Evolutionary conservation across 1,139 yeast genomes (phyloP), one percentile per base, ranked within the genome.

Genomic region (Arxiozyma bovina): DNA sequence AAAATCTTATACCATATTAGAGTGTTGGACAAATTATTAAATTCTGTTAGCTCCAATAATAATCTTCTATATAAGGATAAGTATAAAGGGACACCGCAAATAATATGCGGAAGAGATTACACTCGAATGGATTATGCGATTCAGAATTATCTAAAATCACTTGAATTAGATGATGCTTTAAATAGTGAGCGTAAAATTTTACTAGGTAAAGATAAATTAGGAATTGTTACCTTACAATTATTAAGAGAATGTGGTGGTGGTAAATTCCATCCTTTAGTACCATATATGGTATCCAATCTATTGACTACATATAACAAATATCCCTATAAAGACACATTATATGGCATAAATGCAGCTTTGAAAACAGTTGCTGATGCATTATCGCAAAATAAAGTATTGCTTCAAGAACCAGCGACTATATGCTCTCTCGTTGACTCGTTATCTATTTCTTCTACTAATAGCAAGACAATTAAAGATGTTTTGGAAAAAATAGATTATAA

Each of bases 221-320:
- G 66, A 2, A 62, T 59, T 40, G 59, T 65, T 46, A 69, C 68
- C 2, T 54, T 65, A 27, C 63, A 63, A 43, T 51, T 66, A 22
- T 67, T 65, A 52, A 51, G 63, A 48, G 60, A 61, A 20, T 59
- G 64, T 40, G 57, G 60, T 47, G 55, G 53, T 21, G 55, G 56
- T 23, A 60, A 62, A 43, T 48, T 64, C 4, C 57, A 60, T 17
- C 61, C 62, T n/a, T 42, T 61, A 42, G 56, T 63, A 17, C 60
- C 66, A 1, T 53, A 60, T 20, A 45, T 67, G 22, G 51, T 66
- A 6, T 50, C 47, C 21, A 48, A 48, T 18, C 47, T 67, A 40
- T 50, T 62, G 59, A 56, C 58, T 18, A 52, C 54, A 18, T 62
- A 60, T 46, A 56, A 58, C 45, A 55, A 59, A 42, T 57, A 58